Evolutionary conservation across 148 eudicot genomes (phyloP).

Genomic region (Persicaria tinctoria): DNA sequence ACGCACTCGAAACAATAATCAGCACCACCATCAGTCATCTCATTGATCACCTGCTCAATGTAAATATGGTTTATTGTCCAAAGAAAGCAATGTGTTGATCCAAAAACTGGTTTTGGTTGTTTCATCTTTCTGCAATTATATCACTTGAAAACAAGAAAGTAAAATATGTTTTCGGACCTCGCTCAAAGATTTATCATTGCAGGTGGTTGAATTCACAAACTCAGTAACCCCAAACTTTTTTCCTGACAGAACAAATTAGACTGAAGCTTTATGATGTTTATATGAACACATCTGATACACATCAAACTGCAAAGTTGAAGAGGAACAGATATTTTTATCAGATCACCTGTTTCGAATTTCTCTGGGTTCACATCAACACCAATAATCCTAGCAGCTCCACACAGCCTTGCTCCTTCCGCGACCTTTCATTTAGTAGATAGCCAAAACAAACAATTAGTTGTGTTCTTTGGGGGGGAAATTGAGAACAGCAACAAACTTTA

Average conservation of each 20-base stretch:
- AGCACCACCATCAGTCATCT: constrained; percentile 89
- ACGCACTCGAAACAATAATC: constrained; percentile 95
- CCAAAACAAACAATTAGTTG: background rate
- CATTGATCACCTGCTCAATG: constrained; percentile 46
- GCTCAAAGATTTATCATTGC: constrained; percentile 45
- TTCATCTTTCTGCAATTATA: background rate
- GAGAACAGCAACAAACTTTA: constrained; percentile 19
- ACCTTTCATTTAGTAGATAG: constrained; percentile 33
- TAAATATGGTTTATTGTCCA: too few relatives aligned
- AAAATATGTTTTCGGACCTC: constrained; percentile 36
- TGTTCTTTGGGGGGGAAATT: background rate
- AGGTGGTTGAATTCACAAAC: constrained; percentile 46
- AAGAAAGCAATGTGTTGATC: too few relatives aligned
- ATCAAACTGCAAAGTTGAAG: background rate
- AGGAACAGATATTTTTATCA: background rate
- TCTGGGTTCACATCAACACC: constrained; percentile 82
- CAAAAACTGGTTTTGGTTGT: background rate
- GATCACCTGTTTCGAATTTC: constrained; percentile 55
- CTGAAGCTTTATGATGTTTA: too few relatives aligned
- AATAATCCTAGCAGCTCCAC: constrained; percentile 82
- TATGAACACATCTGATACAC: too few relatives aligned
- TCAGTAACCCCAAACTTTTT: constrained; percentile 79
- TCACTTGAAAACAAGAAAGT: background rate
- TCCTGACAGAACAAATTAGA: constrained; percentile 26
- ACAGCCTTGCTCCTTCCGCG: constrained; percentile 83